phyloP scores from a whole-genome alignment of 352 stramenopile species.

The Aphanomyces astaci region DNA sequence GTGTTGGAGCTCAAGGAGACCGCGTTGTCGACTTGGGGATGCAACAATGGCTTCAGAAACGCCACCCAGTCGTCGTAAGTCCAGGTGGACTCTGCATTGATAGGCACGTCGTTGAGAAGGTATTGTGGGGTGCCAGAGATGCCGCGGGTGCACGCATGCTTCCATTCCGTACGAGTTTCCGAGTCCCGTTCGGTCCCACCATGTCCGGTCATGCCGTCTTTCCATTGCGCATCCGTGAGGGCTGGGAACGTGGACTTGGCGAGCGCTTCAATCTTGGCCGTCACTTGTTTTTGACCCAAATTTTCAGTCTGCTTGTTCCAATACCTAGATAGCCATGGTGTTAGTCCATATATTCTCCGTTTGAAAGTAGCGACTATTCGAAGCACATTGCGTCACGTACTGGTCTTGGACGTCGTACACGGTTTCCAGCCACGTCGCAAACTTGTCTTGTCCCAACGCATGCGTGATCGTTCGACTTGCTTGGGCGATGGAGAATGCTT shows the following conservation, averaged over 20 bases:
- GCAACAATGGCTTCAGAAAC: slow-evolving; percentile 31
- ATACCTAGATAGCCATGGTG: no score
- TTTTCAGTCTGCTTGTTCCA: slow-evolving; percentile 81
- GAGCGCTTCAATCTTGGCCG: slow-evolving; percentile 44
- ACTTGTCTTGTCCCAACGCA: slow-evolving; percentile 30
- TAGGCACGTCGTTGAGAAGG: slow-evolving; percentile 67
- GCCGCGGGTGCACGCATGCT: slow-evolving; percentile 69
- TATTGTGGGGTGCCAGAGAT: slow-evolving; percentile 73
- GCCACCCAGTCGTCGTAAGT: slow-evolving; percentile 51
- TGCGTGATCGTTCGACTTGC: slow-evolving; percentile 32
- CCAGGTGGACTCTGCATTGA: slow-evolving; percentile 41
- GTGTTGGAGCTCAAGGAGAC: neutral
- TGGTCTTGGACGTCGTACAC: slow-evolving; percentile 36
- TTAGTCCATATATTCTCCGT: no score
- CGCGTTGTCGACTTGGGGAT: neutral
- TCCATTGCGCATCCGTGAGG: slow-evolving; percentile 57
- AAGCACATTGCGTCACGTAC: slow-evolving; percentile 16
- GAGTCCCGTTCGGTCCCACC: slow-evolving; percentile 62
- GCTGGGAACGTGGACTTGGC: slow-evolving; percentile 59
- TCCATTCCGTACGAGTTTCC: slow-evolving; percentile 55
- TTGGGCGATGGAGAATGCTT: slow-evolving; percentile 35
- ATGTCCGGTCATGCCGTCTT: slow-evolving; percentile 61
- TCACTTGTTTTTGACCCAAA: slow-evolving; percentile 55
- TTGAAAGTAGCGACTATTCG: neutral
- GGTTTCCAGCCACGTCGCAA: slow-evolving; percentile 33